Conservation (phyloP, 768 basidiomycete genomes). For the Gloeopeniophorella convolvens region DNA sequence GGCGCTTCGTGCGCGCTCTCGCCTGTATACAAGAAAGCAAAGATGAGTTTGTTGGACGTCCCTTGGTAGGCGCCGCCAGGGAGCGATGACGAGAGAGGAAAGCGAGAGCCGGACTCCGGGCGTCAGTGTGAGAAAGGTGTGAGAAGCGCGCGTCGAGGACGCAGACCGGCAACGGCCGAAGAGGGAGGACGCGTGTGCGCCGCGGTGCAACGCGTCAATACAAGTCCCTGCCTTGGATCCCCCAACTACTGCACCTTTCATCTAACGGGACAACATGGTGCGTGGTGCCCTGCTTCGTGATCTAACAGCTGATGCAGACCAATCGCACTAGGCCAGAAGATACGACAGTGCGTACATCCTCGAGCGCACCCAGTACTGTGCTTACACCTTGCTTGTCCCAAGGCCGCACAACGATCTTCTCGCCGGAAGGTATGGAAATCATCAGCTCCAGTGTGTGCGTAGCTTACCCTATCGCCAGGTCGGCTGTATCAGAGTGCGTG, state of each 20-base stretch:
- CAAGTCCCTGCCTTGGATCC: neutral
- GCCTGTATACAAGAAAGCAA: too few species aligned
- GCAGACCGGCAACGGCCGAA: too few species aligned
- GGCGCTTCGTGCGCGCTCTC: too few species aligned
- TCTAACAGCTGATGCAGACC: neutral
- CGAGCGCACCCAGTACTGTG: slow-evolving; percentile 1
- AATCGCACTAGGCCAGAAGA: slow-evolving; percentile 64
- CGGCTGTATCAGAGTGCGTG: slow-evolving; percentile 91
- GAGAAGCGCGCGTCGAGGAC: too few species aligned
- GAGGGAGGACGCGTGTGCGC: neutral
- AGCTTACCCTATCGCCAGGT: slow-evolving; percentile 41
- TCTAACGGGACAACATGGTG: slow-evolving; percentile 5
- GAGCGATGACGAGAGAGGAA: too few species aligned
- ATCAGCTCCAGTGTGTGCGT: slow-evolving; percentile 2
- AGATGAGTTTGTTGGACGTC: too few species aligned
- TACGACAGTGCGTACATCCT: slow-evolving; percentile 77
- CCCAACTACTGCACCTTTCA: neutral
- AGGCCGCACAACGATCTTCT: slow-evolving; percentile 98
- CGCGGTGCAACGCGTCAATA: too few species aligned
- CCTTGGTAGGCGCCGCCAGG: too few species aligned
- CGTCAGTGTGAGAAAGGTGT: too few species aligned
- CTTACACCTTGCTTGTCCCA: slow-evolving; percentile 23
- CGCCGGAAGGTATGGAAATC: slow-evolving; percentile 74
- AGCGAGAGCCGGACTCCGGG: too few species aligned
- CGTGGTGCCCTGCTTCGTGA: neutral